Base-by-base conservation (phyloP, 2,329 filamentous ascomycete genomes). In the Aaosphaeria arxii region DNA sequence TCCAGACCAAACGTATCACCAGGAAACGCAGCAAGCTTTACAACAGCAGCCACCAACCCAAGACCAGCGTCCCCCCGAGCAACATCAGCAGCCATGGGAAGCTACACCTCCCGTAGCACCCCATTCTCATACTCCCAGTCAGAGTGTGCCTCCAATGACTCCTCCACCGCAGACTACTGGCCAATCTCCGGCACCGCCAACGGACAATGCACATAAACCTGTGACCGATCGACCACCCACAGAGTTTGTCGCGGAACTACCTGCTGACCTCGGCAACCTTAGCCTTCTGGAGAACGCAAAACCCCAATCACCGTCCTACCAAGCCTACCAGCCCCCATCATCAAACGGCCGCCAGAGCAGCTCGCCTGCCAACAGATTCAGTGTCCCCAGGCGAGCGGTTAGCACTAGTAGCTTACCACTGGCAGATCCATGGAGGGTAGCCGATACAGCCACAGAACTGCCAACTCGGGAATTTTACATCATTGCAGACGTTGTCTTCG, bases 381-480 rank as follows among this genome's bases (percentile, higher is more conserved):
- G 55, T 5, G 56, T 68, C 32, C 50, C 60, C n/a, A 61, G 64
- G 6, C 56, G 63, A 13, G 58, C 63, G 28, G 51, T 65, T 4
- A 68, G 62, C 45, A 56, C 49, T 11, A 67, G 56, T 42, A 59
- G 50, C 28, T 30, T 59, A 28, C 62, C 62, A 11, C 42, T 62
- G 9, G 59, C 63, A n/a, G 66, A 67, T 45, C 66, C 64, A 7
- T 70, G 66, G 66, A 55, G 64, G 36, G 58, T 69, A 41, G 64
- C 59, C 11, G 64, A 70, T 43, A 51, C 62, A 42, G 42, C 49
- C 0, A 68, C 64, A 5, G 66, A 69, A 46, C 46, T 58, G 28
- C 64, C 66, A 7, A 70, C 66, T 5, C 57, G 62, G 30, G 66
- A 70, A 40, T 70, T 70, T 46, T 69, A 66, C 28, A 59, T 66